phyloP scores from a whole-genome alignment of 1,284 basidiomycete species.

The Vanrija sp. region DNA sequence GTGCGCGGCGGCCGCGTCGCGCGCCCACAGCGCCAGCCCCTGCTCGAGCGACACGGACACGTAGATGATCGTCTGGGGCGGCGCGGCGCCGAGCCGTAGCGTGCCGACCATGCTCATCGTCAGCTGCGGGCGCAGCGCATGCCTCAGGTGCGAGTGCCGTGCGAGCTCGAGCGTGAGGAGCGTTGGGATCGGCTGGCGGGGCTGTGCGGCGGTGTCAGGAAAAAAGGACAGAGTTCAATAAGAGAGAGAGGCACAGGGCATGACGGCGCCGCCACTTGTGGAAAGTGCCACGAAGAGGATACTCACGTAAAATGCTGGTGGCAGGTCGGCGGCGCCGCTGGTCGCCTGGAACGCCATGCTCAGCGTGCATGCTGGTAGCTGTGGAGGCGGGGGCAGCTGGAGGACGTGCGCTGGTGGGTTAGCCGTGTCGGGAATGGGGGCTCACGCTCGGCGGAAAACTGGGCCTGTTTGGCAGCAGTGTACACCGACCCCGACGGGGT shows the following conservation, averaged over 20 bases:
- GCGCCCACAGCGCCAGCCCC: constrained; percentile 38
- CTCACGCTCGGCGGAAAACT: no score
- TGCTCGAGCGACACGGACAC: constrained; percentile 39
- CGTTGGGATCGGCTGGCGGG: constrained; percentile 42
- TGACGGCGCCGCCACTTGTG: neutral
- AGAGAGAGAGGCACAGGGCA: no score
- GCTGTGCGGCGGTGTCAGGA: constrained; percentile 3
- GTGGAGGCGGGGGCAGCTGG: neutral
- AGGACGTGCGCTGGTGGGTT: neutral
- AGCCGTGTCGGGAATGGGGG: no score
- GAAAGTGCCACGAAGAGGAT: neutral
- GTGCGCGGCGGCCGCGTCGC: constrained; percentile 31
- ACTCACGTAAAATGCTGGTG: constrained; percentile 22
- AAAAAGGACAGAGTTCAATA: neutral
- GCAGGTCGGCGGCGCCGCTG: constrained; percentile 2
- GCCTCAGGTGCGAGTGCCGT: constrained; percentile 31
- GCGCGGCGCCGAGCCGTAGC: constrained; percentile 21
- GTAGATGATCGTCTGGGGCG: constrained; percentile 35
- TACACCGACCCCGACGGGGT: no score
- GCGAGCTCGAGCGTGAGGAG: constrained; percentile 34
- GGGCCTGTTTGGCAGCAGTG: no score
- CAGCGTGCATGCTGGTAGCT: neutral
- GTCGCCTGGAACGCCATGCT: neutral
- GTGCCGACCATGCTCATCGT: constrained; percentile 40
- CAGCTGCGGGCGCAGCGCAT: constrained; percentile 30